A percentile compares a stretch with the other conserved stretches of the same genome.
phyloP scores from a whole-genome alignment of 148 eudicot genomes.

The Suaeda aralocaspica region DNA sequence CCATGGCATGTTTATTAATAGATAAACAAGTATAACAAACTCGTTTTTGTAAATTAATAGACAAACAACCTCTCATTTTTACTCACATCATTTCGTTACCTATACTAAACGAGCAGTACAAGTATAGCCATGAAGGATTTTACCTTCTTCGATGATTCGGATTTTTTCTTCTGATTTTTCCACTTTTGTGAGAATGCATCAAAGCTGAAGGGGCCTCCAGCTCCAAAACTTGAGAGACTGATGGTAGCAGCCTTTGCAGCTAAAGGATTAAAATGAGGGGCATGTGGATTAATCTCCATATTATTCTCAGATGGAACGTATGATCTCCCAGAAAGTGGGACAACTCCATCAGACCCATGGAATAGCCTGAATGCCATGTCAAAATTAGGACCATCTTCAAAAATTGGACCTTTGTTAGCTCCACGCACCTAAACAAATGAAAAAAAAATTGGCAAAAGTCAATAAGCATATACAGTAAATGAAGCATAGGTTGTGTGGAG shows the following conservation, averaged over 20 bases:
- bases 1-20: not conserved
- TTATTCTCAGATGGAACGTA: conserved; percentile 38
- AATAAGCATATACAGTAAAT: conserved; percentile 2
- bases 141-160: conserved; percentile 72
- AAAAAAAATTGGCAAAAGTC: not conserved
- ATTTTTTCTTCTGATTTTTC: conserved; percentile 51
- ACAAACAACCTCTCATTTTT: not conserved
- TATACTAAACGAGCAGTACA: not conserved
- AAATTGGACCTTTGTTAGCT: conserved; percentile 78
- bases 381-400: conserved; percentile 98
- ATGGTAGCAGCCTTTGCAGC: conserved; percentile 97
- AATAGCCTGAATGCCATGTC: conserved; percentile 83
- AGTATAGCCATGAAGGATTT: conserved; percentile 3
- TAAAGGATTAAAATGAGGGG: conserved; percentile 79
- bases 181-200: conserved; percentile 71
- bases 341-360: conserved; percentile 94
- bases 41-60: no score
- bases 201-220: conserved; percentile 79
- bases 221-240: conserved; percentile 75
- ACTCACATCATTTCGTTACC: not conserved
- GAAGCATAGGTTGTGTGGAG: not conserved
- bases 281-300: conserved; percentile 42
- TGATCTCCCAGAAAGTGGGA: conserved; percentile 80
- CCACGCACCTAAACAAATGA: conserved; percentile 49
- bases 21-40: no score